Base-by-base conservation (phyloP, 805 yeast genomes). In the Maudiozyma barnettii region DNA sequence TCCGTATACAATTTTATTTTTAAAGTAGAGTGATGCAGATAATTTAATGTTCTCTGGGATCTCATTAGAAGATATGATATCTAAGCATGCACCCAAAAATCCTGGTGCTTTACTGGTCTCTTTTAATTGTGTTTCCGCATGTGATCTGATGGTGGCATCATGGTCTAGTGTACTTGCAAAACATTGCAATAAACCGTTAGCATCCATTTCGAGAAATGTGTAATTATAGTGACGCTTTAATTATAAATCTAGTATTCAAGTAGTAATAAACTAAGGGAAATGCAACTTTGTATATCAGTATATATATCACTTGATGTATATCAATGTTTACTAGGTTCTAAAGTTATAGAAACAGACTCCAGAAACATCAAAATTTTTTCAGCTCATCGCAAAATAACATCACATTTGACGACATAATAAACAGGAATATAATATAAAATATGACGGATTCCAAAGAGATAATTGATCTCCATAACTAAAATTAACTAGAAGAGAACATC, bases 21-120 rank as follows among this genome's bases (percentile, higher is more conserved):
- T 91, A 64, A 88, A 78, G 64, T 79, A 87, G 4, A 91, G 81
- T 0, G 93, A 89, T 2, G 95, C 83, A 12, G 95, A 85, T 43
- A 78, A 69, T 54, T 81, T 76, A 44, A 84, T 72, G 21, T 72
- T 76, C 2, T 66, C 64, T 5, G 78, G 69, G 14, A 75, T 79
- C 16, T 74, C 77, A 6, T 66, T 66, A 19, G 78, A 75, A 16
- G 75, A 61, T 18, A 88, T 72, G 45, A 89, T 82, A 59, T 86
- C 91, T 42, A 91, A 68, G 63, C 95, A 85, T 1, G 91, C 90
- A 5, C 84, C 84, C 37, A 87, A 67, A 59, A 90, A 90, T 5
- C 95, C 95, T 1, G 84, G 78, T 3, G 73, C 63, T 26, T 60
- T 56, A 43, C 82, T 77, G 7, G 82, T 79, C 56, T 73, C 71